Conservation (phyloP, 2,329 filamentous ascomycete genomes). For the Fusarium anthophilum region DNA sequence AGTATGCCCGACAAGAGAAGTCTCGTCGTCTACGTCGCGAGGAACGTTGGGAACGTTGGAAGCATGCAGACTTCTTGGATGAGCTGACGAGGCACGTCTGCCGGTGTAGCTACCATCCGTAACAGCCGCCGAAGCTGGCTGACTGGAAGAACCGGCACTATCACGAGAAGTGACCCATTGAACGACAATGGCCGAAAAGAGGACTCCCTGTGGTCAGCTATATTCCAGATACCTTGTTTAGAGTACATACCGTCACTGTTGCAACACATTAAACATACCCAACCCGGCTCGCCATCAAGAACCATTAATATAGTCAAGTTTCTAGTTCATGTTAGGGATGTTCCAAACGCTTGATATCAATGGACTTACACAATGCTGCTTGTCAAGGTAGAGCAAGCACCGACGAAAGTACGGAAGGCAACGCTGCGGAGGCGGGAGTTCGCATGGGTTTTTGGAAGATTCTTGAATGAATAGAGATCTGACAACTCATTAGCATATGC, state of each 20-base stretch:
- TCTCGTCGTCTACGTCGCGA: constrained; percentile 40
- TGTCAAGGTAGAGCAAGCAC: constrained; percentile 64
- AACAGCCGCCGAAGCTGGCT: constrained; percentile 12
- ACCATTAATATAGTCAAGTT: constrained; percentile 68
- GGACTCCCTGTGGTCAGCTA: constrained; percentile 51
- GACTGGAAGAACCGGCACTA: constrained; percentile 49
- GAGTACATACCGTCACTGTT: constrained; percentile 65
- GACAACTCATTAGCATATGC: not conserved
- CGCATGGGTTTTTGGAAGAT: constrained; percentile 52
- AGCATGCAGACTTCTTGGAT: constrained; percentile 7
- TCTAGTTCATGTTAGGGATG: constrained; percentile 45
- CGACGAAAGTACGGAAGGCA: constrained; percentile 68
- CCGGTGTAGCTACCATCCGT: constrained; percentile 18
- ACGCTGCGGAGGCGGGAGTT: constrained; percentile 59
- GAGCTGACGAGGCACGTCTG: constrained; percentile 13
- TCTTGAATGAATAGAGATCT: constrained; percentile 66
- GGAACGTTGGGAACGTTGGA: constrained; percentile 19
- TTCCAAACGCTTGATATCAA: not conserved
- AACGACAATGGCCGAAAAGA: constrained; percentile 69
- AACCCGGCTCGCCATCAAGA: constrained; percentile 69
- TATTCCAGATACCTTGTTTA: not conserved
- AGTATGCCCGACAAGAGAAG: constrained; percentile 37
- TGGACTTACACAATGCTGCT: constrained; percentile 64
- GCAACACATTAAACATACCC: constrained; percentile 73
- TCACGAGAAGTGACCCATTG: constrained; percentile 67